Evolutionary conservation across 164 flowering plant genomes (phyloP).

Genomic region (Magnolia sinica): DNA sequence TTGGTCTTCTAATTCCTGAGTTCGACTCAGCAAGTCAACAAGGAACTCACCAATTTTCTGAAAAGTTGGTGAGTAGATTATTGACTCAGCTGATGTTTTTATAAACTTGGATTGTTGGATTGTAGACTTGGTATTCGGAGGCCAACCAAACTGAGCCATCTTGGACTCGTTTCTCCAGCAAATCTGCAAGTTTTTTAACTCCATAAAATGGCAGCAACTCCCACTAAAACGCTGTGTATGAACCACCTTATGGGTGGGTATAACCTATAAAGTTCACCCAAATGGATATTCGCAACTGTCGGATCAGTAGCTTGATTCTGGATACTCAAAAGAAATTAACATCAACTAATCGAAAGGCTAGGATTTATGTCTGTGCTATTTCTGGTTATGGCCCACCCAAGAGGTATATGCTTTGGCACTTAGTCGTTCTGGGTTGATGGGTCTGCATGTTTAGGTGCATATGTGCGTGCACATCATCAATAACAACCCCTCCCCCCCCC

Average conservation of each 20-base stretch:
- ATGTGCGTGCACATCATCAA: neutral
- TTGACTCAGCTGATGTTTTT: neutral
- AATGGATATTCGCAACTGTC: neutral
- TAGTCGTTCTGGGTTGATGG: neutral
- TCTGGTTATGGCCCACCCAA: neutral
- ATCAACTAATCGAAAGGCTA: neutral
- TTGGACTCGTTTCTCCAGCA: neutral
- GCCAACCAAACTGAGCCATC: neutral
- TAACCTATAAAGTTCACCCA: neutral
- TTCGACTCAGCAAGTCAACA: neutral
- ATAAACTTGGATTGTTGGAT: neutral
- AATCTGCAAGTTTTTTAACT: neutral
- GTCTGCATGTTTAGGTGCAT: neutral
- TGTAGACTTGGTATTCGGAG: neutral
- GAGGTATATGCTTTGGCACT: neutral
- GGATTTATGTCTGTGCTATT: neutral
- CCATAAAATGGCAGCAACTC: slow-evolving; percentile 14
- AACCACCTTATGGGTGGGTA: no score
- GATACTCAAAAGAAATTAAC: neutral
- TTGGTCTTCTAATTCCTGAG: neutral
- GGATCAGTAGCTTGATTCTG: neutral
- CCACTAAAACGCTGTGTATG: neutral
- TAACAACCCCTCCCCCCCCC: no score
- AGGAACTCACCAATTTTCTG: neutral
- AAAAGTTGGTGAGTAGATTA: neutral